Base-by-base conservation (phyloP, 352 stramenopile genomes). In the Phytophthora podocarpi region DNA sequence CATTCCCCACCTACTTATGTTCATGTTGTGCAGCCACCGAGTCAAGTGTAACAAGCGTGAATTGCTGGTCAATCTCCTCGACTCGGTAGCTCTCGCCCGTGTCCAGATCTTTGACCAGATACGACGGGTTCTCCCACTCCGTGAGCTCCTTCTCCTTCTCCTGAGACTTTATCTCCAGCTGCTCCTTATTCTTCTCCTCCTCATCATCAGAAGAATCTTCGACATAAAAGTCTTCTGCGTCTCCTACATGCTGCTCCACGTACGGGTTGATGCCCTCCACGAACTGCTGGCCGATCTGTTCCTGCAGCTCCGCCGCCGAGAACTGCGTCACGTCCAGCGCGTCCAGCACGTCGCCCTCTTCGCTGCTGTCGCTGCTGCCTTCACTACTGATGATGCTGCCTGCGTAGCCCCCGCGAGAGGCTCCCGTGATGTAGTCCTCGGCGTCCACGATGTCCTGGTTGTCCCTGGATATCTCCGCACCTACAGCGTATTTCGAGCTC, bases 41-140 rank as follows among this genome's bases (percentile, higher is more conserved):
- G 37, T 93, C 85, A 12, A 93, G 67, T 30, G 82, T 91, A 21
- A 91, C 76, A 39, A 93, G 67, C 16, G 72, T 87, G 47, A 91
- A 93, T 39, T 91, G 81, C 67, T 91, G 82, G 46, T 93, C 85
- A 59, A 93, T 93, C 64, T 93, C 80, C 42, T 93, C 85, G 4
- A 93, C 82, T 21, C 81, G 68, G 52, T 91, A 93, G 16, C 74
- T 87, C 65, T 90, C 78, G 31, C 85, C 85, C 34, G 80, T 91
- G 60, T 93, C 85, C 35, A 93, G 71, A 56, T 93, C 80, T 54
- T 91, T 91, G 6, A 93, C 85, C 30, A 93, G 48, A 52, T 93
- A 93, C 20, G 78, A 88, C 52, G 82, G 82, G 47, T 91, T 91
- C 62, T 91, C 82, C 82, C 82, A 91, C 52, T 83, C 75, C 5